phyloP scores from a whole-genome alignment of 2,329 filamentous ascomycete species.

The Pyricularia pennisetigena region DNA sequence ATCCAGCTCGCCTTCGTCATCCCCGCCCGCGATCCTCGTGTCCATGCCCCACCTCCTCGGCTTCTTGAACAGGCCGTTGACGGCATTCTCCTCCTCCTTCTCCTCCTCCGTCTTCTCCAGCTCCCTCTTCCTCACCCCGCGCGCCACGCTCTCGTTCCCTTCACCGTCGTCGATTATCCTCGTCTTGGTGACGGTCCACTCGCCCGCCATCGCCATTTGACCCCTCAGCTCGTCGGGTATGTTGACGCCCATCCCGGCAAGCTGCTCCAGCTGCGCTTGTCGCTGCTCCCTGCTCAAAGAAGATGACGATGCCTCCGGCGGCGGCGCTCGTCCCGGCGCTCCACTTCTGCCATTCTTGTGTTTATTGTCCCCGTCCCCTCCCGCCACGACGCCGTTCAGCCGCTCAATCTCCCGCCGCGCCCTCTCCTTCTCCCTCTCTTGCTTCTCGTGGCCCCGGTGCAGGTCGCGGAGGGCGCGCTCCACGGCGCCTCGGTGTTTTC shows the following conservation, averaged over 20 bases:
- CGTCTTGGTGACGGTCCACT: slow-evolving; percentile 70
- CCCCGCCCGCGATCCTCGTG: slow-evolving; percentile 32
- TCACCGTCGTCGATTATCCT: slow-evolving; percentile 40
- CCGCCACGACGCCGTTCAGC: slow-evolving; percentile 61
- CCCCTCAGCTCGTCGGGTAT: slow-evolving; percentile 69
- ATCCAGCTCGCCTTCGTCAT: slow-evolving; percentile 50
- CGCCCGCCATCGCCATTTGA: slow-evolving; percentile 79
- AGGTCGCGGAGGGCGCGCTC: slow-evolving; percentile 86
- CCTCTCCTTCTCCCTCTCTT: slow-evolving; percentile 70
- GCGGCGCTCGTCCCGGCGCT: not conserved
- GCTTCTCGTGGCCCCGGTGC: slow-evolving; percentile 72
- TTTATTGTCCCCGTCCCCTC: slow-evolving; percentile 10
- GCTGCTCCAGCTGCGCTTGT: slow-evolving; percentile 76
- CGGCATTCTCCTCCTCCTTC: slow-evolving; percentile 49
- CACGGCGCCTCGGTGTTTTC: slow-evolving; percentile 72
- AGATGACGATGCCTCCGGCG: slow-evolving; percentile 3
- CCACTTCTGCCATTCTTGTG: slow-evolving; percentile 4
- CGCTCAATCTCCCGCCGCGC: slow-evolving; percentile 80
- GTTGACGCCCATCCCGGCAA: slow-evolving; percentile 77
- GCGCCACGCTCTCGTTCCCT: slow-evolving; percentile 34
- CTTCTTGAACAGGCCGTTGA: slow-evolving; percentile 51
- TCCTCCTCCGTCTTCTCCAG: slow-evolving; percentile 47
- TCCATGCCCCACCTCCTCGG: slow-evolving; percentile 44
- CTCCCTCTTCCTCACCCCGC: slow-evolving; percentile 54
- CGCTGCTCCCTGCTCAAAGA: slow-evolving; percentile 46